A percentile compares a stretch with the other conserved stretches of the same genome.
Conservation (phyloP, 441 rosid species). For the Bocquillonia castaneifolia region DNA sequence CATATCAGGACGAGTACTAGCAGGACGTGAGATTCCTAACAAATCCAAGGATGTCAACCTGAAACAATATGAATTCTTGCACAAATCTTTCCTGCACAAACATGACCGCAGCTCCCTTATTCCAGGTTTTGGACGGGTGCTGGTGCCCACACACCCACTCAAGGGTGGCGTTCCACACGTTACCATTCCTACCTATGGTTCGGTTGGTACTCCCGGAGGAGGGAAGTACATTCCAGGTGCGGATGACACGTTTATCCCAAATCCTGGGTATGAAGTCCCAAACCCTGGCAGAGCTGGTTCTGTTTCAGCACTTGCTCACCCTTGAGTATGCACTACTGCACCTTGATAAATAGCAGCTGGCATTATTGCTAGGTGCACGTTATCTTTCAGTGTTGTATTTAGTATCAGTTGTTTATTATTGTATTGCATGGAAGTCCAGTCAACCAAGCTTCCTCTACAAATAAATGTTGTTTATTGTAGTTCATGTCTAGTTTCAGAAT, state of each 20-base stretch:
- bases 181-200: constrained; percentile 29
- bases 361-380: constrained; percentile 3
- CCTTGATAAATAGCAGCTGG: neutral
- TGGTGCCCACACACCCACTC: constrained; percentile 33
- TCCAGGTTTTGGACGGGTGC: constrained; percentile 55
- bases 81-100: constrained; percentile 28
- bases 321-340: constrained; percentile 27
- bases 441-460: neutral
- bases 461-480: neutral
- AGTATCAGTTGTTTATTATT: neutral
- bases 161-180: constrained; percentile 3
- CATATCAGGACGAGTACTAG: constrained; percentile 35
- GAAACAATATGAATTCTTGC: constrained; percentile 51
- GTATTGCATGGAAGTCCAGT: constrained; percentile 8
- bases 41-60: constrained; percentile 30
- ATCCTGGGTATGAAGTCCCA: constrained; percentile 23
- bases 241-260: constrained; percentile 24
- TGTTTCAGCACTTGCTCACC: constrained; percentile 27
- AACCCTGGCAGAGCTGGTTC: constrained; percentile 27
- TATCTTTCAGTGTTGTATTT: neutral
- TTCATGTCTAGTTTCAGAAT: neutral
- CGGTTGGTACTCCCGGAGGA: constrained; percentile 32
- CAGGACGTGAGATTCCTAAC: constrained; percentile 37
- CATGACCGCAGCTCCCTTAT: constrained; percentile 42
- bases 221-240: constrained; percentile 45